These are phyloP conservation scores for Epipyxis sp. DNA, from an alignment of 108 stramenopile genomes.

Conservation along the genomic window DNA sequence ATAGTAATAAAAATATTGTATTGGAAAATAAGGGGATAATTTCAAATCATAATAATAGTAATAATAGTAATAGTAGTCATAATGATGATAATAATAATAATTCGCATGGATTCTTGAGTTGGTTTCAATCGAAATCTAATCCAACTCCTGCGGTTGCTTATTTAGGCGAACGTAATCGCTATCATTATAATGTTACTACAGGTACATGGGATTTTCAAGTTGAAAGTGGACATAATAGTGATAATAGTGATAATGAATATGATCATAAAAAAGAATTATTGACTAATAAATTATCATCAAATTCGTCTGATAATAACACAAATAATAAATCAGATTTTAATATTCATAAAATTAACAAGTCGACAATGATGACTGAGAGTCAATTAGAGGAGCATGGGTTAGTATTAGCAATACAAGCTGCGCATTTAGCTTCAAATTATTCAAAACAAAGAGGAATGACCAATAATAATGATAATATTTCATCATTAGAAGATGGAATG, in stretches of 20 bases:
- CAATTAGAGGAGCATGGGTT: slow-evolving; percentile 27
- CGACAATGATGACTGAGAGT: not conserved
- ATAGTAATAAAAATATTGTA: not conserved
- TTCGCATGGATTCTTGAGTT: not conserved
- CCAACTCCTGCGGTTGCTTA: not conserved
- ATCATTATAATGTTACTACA: slow-evolving; percentile 20
- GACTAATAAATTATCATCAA: not conserved
- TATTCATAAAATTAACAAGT: not conserved
- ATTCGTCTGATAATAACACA: not conserved
- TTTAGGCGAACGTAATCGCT: slow-evolving; percentile 13
- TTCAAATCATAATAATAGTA: not conserved
- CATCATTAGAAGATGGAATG: not conserved
- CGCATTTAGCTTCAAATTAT: slow-evolving; percentile 20
- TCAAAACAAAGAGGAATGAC: not conserved
- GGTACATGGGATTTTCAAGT: slow-evolving; percentile 6
- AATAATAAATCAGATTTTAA: not conserved
- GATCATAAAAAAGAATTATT: too few relatives aligned
- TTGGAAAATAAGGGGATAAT: not conserved
- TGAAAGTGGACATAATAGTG: not conserved
- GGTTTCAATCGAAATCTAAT: not conserved
- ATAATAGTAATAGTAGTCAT: not conserved
- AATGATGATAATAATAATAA: not conserved
- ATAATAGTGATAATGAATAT: not conserved
- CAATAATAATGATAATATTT: not conserved
- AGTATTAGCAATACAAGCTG: slow-evolving; percentile 25